Evolutionary conservation across 768 basidiomycete genomes (phyloP).

Genomic region (Pisolithus microcarpus): DNA sequence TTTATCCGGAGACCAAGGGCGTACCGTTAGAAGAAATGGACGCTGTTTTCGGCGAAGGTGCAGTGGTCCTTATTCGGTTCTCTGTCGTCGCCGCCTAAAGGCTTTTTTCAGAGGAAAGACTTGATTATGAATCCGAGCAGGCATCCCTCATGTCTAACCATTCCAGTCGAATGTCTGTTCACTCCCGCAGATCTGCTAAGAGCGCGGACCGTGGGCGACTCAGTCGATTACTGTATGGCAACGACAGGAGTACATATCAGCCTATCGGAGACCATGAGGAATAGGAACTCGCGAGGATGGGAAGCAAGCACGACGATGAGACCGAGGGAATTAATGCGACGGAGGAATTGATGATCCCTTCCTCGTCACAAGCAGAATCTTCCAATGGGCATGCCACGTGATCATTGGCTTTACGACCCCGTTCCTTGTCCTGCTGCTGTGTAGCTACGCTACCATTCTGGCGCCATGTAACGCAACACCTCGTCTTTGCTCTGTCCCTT

Average conservation of each 20-base stretch:
- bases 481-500: conserved; percentile 2
- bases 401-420: conserved; percentile 1
- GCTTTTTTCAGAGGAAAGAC: conserved; percentile 40
- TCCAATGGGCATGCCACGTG: conserved; percentile 5
- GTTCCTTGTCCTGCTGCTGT: conserved; percentile 3
- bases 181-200: conserved; percentile 19
- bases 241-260: conserved; percentile 37
- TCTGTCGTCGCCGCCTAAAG: conserved; percentile 12
- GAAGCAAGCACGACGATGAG: conserved; percentile 24
- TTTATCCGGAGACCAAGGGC: conserved; percentile 83
- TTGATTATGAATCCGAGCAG: conserved; percentile 61
- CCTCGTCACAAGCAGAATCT: conserved; percentile 8
- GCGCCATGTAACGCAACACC: conserved; percentile 1
- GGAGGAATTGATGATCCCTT: conserved; percentile 10
- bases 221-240: conserved; percentile 40
- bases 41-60: conserved; percentile 82
- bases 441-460: conserved; percentile 4
- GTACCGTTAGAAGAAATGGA: conserved; percentile 90
- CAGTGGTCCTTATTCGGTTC: not conserved
- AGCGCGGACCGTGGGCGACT: conserved; percentile 38
- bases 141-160: conserved; percentile 45
- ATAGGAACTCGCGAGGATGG: conserved; percentile 55
- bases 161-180: conserved; percentile 33
- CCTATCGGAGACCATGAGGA: conserved; percentile 43
- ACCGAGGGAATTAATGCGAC: conserved; percentile 5